Evolutionary conservation across 352 stramenopile species (phyloP).

Genomic region (Globisporangium abappressorium): DNA sequence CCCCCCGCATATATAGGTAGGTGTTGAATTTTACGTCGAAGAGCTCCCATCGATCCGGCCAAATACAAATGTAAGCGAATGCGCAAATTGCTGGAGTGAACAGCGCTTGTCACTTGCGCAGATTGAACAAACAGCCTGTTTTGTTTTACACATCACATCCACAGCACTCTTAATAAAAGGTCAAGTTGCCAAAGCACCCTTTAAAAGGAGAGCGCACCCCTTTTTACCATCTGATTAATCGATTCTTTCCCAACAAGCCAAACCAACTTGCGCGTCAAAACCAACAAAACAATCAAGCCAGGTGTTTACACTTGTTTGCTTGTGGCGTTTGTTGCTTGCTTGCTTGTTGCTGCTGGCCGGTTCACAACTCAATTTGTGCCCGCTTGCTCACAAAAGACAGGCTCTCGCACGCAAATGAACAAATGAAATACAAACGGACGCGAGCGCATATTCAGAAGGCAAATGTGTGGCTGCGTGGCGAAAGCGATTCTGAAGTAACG

Average conservation of each 20-base stretch:
- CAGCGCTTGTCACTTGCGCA: conserved; percentile 1
- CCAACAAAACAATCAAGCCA: conserved; percentile 11
- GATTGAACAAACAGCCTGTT: not conserved
- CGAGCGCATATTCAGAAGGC: not conserved
- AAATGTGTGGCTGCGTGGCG: not conserved
- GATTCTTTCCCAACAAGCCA: not conserved
- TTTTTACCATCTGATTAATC: conserved; percentile 10
- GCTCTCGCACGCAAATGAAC: not conserved
- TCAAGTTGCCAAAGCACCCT: not conserved
- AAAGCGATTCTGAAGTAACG: not conserved
- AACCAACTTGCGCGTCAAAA: not conserved
- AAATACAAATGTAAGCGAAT: not conserved
- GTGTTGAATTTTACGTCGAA: not conserved
- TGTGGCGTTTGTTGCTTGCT: not conserved
- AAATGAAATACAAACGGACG: not conserved
- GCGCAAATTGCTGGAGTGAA: conserved; percentile 1
- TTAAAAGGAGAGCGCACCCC: not conserved
- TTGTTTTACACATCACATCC: not conserved
- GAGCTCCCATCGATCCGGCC: not conserved
- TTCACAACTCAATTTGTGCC: not conserved
- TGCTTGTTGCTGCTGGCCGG: not conserved
- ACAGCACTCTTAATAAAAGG: not conserved
- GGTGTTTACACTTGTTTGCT: not conserved
- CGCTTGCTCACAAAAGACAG: not conserved
- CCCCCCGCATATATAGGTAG: not conserved